These are phyloP conservation scores for Pontederia crassipes DNA, from an alignment of 176 grass and related monocot genomes.

Conservation along the genomic window DNA sequence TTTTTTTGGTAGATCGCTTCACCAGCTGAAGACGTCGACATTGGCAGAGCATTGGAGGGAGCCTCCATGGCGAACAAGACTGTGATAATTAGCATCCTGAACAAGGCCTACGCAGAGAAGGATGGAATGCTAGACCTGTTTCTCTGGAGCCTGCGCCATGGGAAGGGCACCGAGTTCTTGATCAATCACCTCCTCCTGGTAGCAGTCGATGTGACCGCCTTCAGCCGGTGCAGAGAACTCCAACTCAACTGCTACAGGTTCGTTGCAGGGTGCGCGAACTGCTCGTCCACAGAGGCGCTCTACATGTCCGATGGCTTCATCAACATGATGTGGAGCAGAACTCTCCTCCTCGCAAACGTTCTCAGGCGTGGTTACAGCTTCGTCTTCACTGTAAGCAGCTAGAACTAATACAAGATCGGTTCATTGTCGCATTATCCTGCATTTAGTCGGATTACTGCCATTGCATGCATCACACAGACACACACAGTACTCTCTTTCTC, in stretches of 20 bases:
- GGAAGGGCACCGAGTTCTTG: constrained; percentile 41
- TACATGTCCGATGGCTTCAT: constrained; percentile 81
- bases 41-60: background rate
- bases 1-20: too few relatives aligned
- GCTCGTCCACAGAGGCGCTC: constrained; percentile 46
- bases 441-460: too few relatives aligned
- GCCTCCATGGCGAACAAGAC: constrained; percentile 7
- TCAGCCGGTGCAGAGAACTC: constrained; percentile 31
- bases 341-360: constrained; percentile 48
- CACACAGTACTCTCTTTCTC: background rate
- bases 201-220: constrained; percentile 27
- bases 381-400: constrained; percentile 45
- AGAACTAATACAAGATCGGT: background rate
- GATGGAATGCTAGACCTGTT: constrained; percentile 59
- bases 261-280: constrained; percentile 18
- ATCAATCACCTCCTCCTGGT: constrained; percentile 53
- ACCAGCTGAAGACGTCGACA: background rate
- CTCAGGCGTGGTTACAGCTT: constrained; percentile 51
- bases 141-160: constrained; percentile 37
- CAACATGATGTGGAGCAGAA: constrained; percentile 66
- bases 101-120: constrained; percentile 25
- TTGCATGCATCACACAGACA: too few relatives aligned
- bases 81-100: background rate
- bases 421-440: too few relatives aligned
- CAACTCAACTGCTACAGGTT: constrained; percentile 21